Evolutionary conservation across 108 stramenopile genomes (phyloP).

Genomic region (Nitzschia sp.): DNA sequence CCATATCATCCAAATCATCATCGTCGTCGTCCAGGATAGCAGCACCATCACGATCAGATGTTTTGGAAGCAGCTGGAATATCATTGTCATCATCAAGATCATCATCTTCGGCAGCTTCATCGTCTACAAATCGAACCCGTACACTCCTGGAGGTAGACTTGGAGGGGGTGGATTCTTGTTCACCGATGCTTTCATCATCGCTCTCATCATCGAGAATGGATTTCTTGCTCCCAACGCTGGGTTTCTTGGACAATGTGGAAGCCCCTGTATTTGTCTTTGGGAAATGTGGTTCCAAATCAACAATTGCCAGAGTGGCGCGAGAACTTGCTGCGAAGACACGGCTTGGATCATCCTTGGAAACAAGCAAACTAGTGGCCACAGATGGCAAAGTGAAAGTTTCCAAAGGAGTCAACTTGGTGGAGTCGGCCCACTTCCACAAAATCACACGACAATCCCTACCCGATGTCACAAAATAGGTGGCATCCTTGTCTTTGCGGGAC

Average conservation of each 20-base stretch:
- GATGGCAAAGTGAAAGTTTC: background rate
- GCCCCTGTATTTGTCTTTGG: background rate
- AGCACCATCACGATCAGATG: background rate
- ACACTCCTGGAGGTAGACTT: background rate
- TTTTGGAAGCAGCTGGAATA: background rate
- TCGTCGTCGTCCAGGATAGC: constrained; percentile 32
- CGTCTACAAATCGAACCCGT: constrained; percentile 47
- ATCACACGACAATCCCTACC: constrained; percentile 62
- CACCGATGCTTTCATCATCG: constrained; percentile 46
- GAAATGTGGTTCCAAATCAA: constrained; percentile 17
- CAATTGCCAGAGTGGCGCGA: constrained; percentile 26
- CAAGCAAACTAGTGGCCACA: constrained; percentile 18
- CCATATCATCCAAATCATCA: constrained; percentile 37
- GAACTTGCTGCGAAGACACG: constrained; percentile 48
- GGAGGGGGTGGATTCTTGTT: constrained; percentile 2
- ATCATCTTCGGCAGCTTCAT: constrained; percentile 55
- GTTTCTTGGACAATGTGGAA: background rate
- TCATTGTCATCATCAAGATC: constrained; percentile 25
- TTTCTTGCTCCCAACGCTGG: background rate
- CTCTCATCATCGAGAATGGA: constrained; percentile 7
- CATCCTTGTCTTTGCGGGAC: background rate
- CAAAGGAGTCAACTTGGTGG: constrained; percentile 1
- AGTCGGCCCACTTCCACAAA: constrained; percentile 50
- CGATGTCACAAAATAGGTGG: constrained; percentile 33
- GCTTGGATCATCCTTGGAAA: background rate